Conservation (phyloP, 495 filamentous ascomycete species). For the Aspergillus steynii region DNA sequence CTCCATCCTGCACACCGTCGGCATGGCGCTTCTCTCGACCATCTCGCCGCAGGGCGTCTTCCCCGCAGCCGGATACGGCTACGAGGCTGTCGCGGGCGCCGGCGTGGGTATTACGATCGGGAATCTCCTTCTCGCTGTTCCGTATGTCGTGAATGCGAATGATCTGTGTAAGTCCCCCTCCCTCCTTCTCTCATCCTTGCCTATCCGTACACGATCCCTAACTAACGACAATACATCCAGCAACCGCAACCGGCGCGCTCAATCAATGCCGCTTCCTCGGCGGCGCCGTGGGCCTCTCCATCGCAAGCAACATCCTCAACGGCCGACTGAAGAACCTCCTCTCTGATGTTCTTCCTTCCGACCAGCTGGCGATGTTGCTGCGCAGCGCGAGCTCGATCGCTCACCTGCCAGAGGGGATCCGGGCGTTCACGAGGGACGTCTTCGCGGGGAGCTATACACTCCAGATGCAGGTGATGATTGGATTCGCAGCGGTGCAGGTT, state of each 20-base stretch:
- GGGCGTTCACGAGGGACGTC: neutral
- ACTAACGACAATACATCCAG: constrained; percentile 16
- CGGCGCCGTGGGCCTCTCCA: constrained; percentile 48
- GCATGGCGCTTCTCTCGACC: constrained; percentile 49
- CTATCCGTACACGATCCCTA: no score
- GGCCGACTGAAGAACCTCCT: constrained; percentile 14
- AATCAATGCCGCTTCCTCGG: constrained; percentile 57
- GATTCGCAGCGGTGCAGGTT: constrained; percentile 19
- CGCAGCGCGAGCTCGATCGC: neutral
- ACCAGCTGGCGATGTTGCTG: neutral
- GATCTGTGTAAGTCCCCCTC: constrained; percentile 36
- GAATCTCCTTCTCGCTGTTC: constrained; percentile 44
- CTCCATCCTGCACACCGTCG: constrained; percentile 49
- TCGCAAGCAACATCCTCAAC: constrained; percentile 25
- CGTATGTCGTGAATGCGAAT: constrained; percentile 37
- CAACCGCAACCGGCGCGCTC: constrained; percentile 50
- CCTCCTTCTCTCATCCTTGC: constrained; percentile 3
- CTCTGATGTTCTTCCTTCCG: neutral
- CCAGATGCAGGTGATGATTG: constrained; percentile 20
- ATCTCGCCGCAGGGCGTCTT: constrained; percentile 33
- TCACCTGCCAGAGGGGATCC: neutral
- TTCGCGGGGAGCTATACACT: constrained; percentile 15
- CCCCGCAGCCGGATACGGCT: constrained; percentile 45
- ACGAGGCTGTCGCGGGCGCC: constrained; percentile 54
- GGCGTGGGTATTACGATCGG: constrained; percentile 34